These are phyloP conservation scores for Candida golubevii DNA, from an alignment of 805 yeast genomes.

Conservation along the genomic window DNA sequence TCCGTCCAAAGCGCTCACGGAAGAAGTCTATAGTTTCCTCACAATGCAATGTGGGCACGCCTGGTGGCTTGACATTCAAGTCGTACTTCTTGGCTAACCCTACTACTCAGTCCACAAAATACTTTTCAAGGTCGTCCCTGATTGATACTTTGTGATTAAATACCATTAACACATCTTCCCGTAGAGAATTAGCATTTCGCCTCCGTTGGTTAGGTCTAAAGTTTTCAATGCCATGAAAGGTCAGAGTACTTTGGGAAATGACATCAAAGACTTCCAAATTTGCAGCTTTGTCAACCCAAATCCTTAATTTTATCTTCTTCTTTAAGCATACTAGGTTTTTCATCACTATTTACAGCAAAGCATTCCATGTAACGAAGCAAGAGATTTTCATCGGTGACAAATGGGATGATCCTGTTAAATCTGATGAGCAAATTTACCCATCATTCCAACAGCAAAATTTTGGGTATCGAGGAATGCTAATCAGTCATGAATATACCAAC, in stretches of 20 bases:
- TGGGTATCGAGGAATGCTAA: slow-evolving; percentile 81
- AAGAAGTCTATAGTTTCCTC: slow-evolving; percentile 1
- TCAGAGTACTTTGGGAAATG: slow-evolving; percentile 16
- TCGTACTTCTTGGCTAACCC: slow-evolving; percentile 13
- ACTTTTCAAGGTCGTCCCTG: slow-evolving; percentile 23
- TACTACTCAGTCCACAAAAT: slow-evolving; percentile 29
- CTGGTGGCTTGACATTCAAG: slow-evolving; percentile 12
- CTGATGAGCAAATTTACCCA: slow-evolving; percentile 50
- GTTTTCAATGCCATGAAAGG: slow-evolving; percentile 33
- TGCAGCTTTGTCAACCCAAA: slow-evolving; percentile 33
- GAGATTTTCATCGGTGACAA: slow-evolving; percentile 55
- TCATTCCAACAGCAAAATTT: slow-evolving; percentile 75
- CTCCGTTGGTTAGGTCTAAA: slow-evolving; percentile 31
- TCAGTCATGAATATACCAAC: slow-evolving; percentile 55
- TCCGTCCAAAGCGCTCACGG: slow-evolving; percentile 2
- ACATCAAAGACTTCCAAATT: slow-evolving; percentile 23
- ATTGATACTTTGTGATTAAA: slow-evolving; percentile 36
- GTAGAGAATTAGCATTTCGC: slow-evolving; percentile 40
- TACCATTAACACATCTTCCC: slow-evolving; percentile 26
- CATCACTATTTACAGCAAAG: slow-evolving; percentile 47
- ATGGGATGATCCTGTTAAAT: slow-evolving; percentile 56
- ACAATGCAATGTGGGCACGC: slow-evolving; percentile 5
- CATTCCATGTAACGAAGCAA: slow-evolving; percentile 55
- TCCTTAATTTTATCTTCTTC: slow-evolving; percentile 31
- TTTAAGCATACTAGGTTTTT: slow-evolving; percentile 19